A percentile compares a stretch with the other conserved stretches of the same genome.
phyloP scores from a whole-genome alignment of 768 basidiomycete species.

The Porphyrellus cyaneotinctus region DNA sequence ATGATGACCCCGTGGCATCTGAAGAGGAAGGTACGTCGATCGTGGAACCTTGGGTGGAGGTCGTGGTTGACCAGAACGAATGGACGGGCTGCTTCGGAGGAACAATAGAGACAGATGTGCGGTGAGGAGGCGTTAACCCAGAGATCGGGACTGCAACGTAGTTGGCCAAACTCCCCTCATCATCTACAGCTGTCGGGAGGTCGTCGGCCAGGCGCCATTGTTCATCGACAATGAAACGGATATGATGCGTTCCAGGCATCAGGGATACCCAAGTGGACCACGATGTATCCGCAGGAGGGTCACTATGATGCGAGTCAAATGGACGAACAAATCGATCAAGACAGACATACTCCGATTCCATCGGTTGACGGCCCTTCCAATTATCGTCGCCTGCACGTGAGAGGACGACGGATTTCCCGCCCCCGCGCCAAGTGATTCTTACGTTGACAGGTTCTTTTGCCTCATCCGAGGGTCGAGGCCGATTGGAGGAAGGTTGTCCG shows the following conservation, averaged over 20 bases:
- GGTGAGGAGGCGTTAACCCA: conserved; percentile 30
- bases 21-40: conserved; percentile 24
- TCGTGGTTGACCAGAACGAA: conserved; percentile 43
- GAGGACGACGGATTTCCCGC: conserved; percentile 59
- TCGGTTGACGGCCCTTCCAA: conserved; percentile 65
- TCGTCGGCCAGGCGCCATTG: conserved; percentile 76
- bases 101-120: conserved; percentile 34
- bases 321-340: conserved; percentile 3
- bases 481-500: conserved; percentile 20
- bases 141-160: conserved; percentile 61
- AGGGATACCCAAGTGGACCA: conserved; percentile 48
- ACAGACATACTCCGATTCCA: conserved; percentile 58
- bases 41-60: conserved; percentile 31
- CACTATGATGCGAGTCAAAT: conserved; percentile 22
- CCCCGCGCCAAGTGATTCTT: conserved; percentile 63
- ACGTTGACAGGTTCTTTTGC: conserved; percentile 35
- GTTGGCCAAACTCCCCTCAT: conserved; percentile 92
- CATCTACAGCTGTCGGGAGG: conserved; percentile 86
- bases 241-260: conserved; percentile 86
- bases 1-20: conserved; percentile 28
- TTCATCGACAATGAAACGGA: conserved; percentile 94
- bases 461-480: conserved; percentile 25
- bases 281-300: conserved; percentile 32
- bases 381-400: conserved; percentile 71
- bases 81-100: conserved; percentile 29